phyloP scores from a whole-genome alignment of 441 rosid species.

The Populus tomentosa region DNA sequence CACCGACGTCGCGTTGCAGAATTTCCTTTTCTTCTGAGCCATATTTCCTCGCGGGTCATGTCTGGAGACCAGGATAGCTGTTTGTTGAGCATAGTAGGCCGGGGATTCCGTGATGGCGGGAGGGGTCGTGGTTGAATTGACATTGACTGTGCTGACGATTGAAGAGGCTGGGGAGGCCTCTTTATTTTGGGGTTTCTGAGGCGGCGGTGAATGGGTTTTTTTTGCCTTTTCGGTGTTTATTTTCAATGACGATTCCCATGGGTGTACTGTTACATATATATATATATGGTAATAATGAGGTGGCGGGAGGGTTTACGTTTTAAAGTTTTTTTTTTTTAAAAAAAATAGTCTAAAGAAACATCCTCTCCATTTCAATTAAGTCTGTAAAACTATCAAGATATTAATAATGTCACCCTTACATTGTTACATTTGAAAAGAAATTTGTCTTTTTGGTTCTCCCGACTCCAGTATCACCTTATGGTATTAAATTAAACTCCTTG shows the following conservation, averaged over 20 bases:
- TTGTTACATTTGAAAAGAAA: background rate
- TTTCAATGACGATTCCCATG: background rate
- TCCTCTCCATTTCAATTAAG: background rate
- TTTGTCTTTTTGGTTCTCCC: background rate
- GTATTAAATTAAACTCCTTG: no score
- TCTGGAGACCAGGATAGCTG: slow-evolving; percentile 77
- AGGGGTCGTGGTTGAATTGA: background rate
- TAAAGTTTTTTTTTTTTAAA: no score
- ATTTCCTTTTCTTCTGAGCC: slow-evolving; percentile 52
- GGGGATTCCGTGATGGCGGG: slow-evolving; percentile 26
- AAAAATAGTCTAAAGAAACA: background rate
- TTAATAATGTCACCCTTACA: background rate
- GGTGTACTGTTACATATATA: background rate
- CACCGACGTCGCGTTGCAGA: slow-evolving; percentile 13
- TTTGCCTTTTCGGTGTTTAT: background rate
- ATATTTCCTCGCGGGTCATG: slow-evolving; percentile 48
- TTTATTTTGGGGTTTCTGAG: background rate
- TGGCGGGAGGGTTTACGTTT: background rate
- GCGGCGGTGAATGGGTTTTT: background rate
- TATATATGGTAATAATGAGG: background rate
- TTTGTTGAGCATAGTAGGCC: slow-evolving; percentile 32
- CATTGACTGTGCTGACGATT: background rate
- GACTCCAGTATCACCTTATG: background rate
- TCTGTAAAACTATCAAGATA: no score
- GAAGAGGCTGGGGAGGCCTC: background rate